A percentile compares a stretch with the other conserved stretches of the same genome.
These are phyloP conservation scores for Cercis canadensis DNA, from an alignment of 306 rosid genomes.

Conservation along the genomic window DNA sequence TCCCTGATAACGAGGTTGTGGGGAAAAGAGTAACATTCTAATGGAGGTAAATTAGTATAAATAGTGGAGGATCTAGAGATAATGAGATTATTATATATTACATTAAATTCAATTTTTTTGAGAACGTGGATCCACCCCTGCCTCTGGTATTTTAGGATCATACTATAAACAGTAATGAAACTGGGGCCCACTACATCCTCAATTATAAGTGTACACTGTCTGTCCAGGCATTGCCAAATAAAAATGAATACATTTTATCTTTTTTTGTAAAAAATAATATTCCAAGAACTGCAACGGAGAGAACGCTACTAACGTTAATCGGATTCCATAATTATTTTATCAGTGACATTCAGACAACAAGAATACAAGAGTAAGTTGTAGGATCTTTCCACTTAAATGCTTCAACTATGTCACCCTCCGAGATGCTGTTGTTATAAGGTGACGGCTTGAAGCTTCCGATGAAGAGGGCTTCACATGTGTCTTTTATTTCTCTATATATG, in stretches of 20 bases:
- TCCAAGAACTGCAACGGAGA: too few species aligned
- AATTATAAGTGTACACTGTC: too few species aligned
- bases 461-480: neutral
- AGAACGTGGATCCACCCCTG: too few species aligned
- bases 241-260: neutral
- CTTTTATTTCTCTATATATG: conserved; percentile 6
- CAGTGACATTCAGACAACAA: conserved; percentile 22
- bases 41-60: too few species aligned
- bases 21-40: too few species aligned
- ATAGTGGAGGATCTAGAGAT: too few species aligned
- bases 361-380: conserved; percentile 29
- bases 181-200: too few species aligned
- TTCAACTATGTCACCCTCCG: neutral
- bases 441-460: conserved; percentile 3
- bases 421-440: neutral
- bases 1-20: too few species aligned
- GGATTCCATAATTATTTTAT: conserved; percentile 26
- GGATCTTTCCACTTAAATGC: conserved; percentile 24
- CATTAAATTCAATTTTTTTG: too few species aligned
- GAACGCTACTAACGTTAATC: neutral
- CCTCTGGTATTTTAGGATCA: too few species aligned
- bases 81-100: too few species aligned
- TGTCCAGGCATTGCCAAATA: neutral
- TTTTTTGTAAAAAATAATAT: neutral
- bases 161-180: too few species aligned